Evolutionary conservation across 192 early-diverging fungal genomes (phyloP).

Genomic region (Coemansia sp.): DNA sequence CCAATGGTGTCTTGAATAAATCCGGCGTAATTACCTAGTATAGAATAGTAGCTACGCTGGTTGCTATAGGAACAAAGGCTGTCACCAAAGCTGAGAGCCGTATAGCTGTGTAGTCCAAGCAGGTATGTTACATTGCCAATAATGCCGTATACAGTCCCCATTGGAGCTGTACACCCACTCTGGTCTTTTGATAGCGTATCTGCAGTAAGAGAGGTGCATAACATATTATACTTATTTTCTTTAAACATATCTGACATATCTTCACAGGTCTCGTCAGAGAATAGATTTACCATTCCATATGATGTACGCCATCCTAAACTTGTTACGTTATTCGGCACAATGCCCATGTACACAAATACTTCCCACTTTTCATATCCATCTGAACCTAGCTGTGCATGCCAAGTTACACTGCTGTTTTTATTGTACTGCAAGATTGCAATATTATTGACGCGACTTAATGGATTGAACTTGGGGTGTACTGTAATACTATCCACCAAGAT

Average conservation of each 20-base stretch:
- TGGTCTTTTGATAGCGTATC: not conserved
- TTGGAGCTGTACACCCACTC: not conserved
- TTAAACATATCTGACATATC: not conserved
- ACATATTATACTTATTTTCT: not conserved
- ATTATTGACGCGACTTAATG: conserved; percentile 6
- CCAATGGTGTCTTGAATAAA: not conserved
- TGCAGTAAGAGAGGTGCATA: not conserved
- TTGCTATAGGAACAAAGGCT: conserved; percentile 7
- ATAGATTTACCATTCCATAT: not conserved
- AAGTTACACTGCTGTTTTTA: not conserved
- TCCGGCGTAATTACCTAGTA: not conserved
- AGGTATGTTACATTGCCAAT: not conserved
- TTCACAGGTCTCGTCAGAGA: no score
- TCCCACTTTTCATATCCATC: not conserved
- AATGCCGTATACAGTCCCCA: not conserved
- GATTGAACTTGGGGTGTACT: conserved; percentile 5
- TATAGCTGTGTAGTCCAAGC: conserved; percentile 19
- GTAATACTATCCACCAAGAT: not conserved
- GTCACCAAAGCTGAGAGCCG: conserved; percentile 2
- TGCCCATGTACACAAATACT: not conserved
- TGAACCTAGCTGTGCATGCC: not conserved
- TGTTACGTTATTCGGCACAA: not conserved
- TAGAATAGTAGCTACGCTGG: conserved; percentile 13
- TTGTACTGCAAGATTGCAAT: conserved; percentile 20
- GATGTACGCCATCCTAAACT: not conserved